Conservation (phyloP, 2,329 filamentous ascomycete species). For the Pseudocercospora musae region DNA sequence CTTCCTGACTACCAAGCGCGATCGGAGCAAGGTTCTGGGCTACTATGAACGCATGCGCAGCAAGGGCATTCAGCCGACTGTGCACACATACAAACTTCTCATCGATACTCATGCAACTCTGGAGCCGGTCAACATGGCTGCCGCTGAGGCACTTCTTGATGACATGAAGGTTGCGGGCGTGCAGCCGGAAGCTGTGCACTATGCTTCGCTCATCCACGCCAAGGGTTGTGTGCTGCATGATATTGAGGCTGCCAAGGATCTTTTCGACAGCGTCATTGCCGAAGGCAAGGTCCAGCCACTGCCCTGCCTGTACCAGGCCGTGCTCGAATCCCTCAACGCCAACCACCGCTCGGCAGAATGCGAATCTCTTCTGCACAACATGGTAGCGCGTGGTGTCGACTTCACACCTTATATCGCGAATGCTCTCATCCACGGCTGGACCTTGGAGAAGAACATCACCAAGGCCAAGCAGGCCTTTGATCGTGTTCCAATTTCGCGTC, state of each 20-base stretch:
- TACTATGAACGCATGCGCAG: slow-evolving; percentile 95
- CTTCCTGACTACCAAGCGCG: slow-evolving; percentile 95
- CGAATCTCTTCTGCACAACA: slow-evolving; percentile 70
- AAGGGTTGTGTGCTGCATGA: slow-evolving; percentile 93
- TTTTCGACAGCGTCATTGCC: slow-evolving; percentile 77
- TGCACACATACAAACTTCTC: slow-evolving; percentile 95
- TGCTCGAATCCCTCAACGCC: slow-evolving; percentile 96
- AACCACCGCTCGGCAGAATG: slow-evolving; percentile 75
- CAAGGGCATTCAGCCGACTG: slow-evolving; percentile 82
- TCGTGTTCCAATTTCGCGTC: slow-evolving; percentile 69
- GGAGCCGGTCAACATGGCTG: slow-evolving; percentile 83
- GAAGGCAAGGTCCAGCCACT: slow-evolving; percentile 67
- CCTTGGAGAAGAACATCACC: slow-evolving; percentile 72
- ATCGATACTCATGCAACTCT: slow-evolving; percentile 94
- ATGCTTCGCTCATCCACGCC: slow-evolving; percentile 91
- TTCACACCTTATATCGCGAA: slow-evolving; percentile 98
- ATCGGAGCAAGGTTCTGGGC: slow-evolving; percentile 85
- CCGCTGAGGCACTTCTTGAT: slow-evolving; percentile 78
- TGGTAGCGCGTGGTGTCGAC: slow-evolving; percentile 70
- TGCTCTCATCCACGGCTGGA: slow-evolving; percentile 96
- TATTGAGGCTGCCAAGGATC: slow-evolving; percentile 72
- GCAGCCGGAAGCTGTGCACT: slow-evolving; percentile 86
- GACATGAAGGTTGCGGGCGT: slow-evolving; percentile 72
- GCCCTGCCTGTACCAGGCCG: slow-evolving; percentile 87
- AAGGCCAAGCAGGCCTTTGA: slow-evolving; percentile 79